Evolutionary conservation across 257 asterid species (phyloP).

Genomic region (Cruciata laevipes): DNA sequence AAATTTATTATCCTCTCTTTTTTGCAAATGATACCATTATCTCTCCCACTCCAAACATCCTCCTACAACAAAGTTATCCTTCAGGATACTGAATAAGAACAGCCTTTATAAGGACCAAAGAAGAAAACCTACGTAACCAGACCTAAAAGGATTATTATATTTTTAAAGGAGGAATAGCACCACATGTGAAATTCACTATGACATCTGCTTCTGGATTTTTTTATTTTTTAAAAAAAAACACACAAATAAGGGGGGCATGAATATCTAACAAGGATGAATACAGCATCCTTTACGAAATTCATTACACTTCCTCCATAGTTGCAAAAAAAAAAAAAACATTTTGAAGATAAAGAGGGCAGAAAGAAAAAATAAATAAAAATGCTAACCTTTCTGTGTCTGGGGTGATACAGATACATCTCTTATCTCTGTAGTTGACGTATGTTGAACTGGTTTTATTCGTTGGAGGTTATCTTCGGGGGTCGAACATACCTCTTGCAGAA

Average conservation of each 20-base stretch:
- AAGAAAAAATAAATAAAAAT: neutral
- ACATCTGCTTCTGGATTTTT: too few species aligned
- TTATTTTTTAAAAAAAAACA: too few species aligned
- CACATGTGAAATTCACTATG: neutral
- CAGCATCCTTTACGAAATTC: neutral
- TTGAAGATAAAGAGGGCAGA: neutral
- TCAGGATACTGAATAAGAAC: neutral
- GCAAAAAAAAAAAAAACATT: too few species aligned
- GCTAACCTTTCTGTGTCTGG: conserved; percentile 43
- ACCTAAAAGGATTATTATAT: neutral
- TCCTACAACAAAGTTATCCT: neutral
- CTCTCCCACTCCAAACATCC: neutral
- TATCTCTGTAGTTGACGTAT: conserved; percentile 36
- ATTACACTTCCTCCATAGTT: neutral
- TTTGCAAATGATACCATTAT: neutral
- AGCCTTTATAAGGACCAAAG: neutral
- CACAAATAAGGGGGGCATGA: neutral
- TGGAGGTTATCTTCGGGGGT: conserved; percentile 34
- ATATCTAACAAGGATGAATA: neutral
- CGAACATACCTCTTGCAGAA: conserved; percentile 36
- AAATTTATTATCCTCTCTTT: neutral
- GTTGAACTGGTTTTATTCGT: conserved; percentile 20
- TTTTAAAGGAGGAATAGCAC: neutral
- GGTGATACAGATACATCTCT: conserved; percentile 32
- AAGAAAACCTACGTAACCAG: neutral